These are phyloP conservation scores for Podila clonocystis DNA, from an alignment of 192 early-diverging fungal species.

Conservation along the genomic window DNA sequence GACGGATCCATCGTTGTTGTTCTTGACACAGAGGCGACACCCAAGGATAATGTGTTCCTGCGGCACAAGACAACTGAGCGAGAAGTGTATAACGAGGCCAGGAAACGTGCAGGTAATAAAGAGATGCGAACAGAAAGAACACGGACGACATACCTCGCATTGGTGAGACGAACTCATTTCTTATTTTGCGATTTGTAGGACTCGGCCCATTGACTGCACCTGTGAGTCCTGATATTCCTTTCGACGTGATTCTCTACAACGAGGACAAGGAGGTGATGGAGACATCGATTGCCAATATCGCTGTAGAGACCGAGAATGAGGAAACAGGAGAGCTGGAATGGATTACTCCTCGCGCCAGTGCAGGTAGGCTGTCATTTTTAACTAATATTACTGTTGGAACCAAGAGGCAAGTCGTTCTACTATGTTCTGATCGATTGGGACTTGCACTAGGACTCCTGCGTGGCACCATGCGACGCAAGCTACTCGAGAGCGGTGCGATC, in stretches of 20 bases:
- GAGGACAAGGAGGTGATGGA: conserved; percentile 61
- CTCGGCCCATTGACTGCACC: conserved; percentile 23
- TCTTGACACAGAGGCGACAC: conserved; percentile 51
- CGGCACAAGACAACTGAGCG: conserved; percentile 67
- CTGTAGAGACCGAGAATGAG: conserved; percentile 42
- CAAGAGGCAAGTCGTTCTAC: neutral
- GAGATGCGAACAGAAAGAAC: neutral
- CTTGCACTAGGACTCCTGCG: conserved; percentile 52
- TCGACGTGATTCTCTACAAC: conserved; percentile 66
- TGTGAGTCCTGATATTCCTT: conserved; percentile 24
- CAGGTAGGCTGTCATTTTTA: conserved; percentile 15
- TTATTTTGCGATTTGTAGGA: neutral
- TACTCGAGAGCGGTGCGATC: conserved; percentile 51
- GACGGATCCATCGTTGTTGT: conserved; percentile 32
- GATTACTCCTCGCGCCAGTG: conserved; percentile 55
- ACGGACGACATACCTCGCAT: no score
- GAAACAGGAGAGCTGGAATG: conserved; percentile 39
- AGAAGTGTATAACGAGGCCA: conserved; percentile 54
- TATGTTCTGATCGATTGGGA: neutral
- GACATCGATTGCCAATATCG: conserved; percentile 65
- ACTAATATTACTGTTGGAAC: conserved; percentile 23
- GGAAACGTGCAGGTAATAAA: conserved; percentile 41
- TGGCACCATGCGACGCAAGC: conserved; percentile 56
- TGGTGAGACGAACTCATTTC: neutral
- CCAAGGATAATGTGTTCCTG: conserved; percentile 17